A percentile compares a stretch with the other conserved stretches of the same genome.
Conservation (phyloP, 768 basidiomycete genomes). For the Coprinellus micaceus region DNA sequence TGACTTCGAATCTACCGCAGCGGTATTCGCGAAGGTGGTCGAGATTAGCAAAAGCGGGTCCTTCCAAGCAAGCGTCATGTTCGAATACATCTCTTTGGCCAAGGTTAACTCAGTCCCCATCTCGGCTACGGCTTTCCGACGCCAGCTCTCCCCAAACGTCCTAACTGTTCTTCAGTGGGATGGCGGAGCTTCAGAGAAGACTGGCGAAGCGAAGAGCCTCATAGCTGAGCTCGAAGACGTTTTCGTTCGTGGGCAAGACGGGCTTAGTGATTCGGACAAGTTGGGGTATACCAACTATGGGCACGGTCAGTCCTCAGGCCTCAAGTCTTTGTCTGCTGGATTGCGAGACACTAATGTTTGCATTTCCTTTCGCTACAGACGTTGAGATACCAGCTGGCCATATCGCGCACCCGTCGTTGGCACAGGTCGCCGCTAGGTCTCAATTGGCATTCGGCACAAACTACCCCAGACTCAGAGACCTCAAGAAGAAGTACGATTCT, state of each 20-base stretch:
- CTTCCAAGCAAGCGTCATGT: conserved; percentile 24
- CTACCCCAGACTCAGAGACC: conserved; percentile 33
- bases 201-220: conserved; percentile 25
- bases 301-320: conserved; percentile 25
- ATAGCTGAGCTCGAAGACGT: conserved; percentile 29
- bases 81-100: conserved; percentile 39
- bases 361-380: not conserved
- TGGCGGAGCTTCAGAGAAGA: conserved; percentile 25
- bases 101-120: conserved; percentile 34
- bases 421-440: conserved; percentile 21
- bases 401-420: not conserved
- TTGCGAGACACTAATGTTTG: not conserved
- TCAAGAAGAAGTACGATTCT: conserved; percentile 44
- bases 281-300: conserved; percentile 44
- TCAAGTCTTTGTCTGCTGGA: not conserved
- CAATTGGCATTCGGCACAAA: conserved; percentile 33
- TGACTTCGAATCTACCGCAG: conserved; percentile 20
- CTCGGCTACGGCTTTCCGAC: conserved; percentile 37
- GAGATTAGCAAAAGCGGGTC: conserved; percentile 22
- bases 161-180: conserved; percentile 35
- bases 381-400: not conserved
- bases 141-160: conserved; percentile 31
- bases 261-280: conserved; percentile 23
- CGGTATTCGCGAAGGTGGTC: conserved; percentile 28
- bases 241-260: conserved; percentile 27